phyloP scores from a whole-genome alignment of 2,329 filamentous ascomycete species.

The Colletotrichum viniferum region DNA sequence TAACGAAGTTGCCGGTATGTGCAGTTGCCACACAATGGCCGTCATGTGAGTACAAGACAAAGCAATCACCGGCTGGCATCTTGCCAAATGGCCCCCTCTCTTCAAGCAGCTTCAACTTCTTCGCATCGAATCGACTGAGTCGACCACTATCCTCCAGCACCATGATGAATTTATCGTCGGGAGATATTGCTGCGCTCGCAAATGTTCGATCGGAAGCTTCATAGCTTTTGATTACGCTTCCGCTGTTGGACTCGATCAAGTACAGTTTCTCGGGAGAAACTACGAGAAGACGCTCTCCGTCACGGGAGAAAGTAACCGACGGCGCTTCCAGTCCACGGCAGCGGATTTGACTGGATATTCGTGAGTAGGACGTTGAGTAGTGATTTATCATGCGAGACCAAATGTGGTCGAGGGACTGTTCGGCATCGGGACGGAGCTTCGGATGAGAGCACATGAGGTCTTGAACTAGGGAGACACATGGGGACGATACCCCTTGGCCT shows the following conservation, averaged over 20 bases:
- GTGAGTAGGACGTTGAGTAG: not conserved
- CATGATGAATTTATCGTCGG: not conserved
- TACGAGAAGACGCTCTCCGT: not conserved
- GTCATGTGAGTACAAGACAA: not conserved
- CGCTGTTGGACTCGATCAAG: not conserved
- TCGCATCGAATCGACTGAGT: not conserved
- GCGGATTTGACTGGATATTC: not conserved
- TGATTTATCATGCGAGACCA: not conserved
- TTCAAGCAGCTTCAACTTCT: not conserved
- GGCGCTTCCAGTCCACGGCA: not conserved
- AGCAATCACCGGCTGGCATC: not conserved
- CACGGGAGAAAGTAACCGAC: not conserved
- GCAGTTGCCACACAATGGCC: not conserved
- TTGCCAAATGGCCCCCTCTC: not conserved
- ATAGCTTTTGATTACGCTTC: not conserved
- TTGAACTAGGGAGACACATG: not conserved
- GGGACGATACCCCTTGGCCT: not conserved
- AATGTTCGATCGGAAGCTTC: not conserved
- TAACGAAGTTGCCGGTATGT: not conserved
- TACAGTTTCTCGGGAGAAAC: not conserved
- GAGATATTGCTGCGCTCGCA: not conserved
- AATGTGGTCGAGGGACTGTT: not conserved
- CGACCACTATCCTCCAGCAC: not conserved
- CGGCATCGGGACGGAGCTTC: not conserved
- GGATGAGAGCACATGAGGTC: not conserved